These are phyloP conservation scores for Candida silvicultrix DNA, from an alignment of 805 yeast genomes.

Conservation along the genomic window DNA sequence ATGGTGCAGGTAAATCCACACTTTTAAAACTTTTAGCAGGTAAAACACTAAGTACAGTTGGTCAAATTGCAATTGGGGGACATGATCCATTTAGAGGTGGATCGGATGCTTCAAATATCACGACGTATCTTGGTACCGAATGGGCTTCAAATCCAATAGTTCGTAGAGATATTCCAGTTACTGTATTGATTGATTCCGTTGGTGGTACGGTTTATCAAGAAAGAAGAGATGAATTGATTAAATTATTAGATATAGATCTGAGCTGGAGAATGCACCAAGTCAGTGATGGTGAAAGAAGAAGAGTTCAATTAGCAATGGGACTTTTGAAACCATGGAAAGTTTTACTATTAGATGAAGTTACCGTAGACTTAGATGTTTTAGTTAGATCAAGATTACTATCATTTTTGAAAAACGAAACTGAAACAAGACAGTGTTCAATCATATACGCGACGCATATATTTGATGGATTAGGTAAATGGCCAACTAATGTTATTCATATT, in stretches of 20 bases:
- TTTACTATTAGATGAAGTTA: slow-evolving; percentile 88
- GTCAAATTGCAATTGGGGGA: slow-evolving; percentile 69
- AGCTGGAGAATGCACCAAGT: slow-evolving; percentile 89
- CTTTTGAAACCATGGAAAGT: slow-evolving; percentile 85
- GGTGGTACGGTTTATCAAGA: slow-evolving; percentile 72
- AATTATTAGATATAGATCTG: slow-evolving; percentile 78
- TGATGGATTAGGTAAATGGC: slow-evolving; percentile 92
- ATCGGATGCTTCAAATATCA: slow-evolving; percentile 40
- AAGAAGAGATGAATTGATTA: slow-evolving; percentile 69
- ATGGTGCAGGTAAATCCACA: slow-evolving; percentile 97
- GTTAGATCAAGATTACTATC: slow-evolving; percentile 71
- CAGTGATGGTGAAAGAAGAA: slow-evolving; percentile 91
- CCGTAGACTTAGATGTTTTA: slow-evolving; percentile 92
- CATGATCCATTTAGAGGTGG: slow-evolving; percentile 75
- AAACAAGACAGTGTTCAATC: slow-evolving; percentile 61
- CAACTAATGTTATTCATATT: slow-evolving; percentile 75
- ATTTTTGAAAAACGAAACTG: slow-evolving; percentile 72
- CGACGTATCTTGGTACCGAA: slow-evolving; percentile 90
- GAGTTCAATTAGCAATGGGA: slow-evolving; percentile 95
- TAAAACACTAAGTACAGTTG: slow-evolving; percentile 74
- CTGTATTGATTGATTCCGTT: slow-evolving; percentile 67
- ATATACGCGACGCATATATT: slow-evolving; percentile 95
- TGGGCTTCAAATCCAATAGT: slow-evolving; percentile 94
- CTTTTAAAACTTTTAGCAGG: slow-evolving; percentile 82
- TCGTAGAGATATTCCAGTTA: slow-evolving; percentile 85